phyloP scores from a whole-genome alignment of 2,329 filamentous ascomycete genomes.

The Phyllosticta paracitricarpa region DNA sequence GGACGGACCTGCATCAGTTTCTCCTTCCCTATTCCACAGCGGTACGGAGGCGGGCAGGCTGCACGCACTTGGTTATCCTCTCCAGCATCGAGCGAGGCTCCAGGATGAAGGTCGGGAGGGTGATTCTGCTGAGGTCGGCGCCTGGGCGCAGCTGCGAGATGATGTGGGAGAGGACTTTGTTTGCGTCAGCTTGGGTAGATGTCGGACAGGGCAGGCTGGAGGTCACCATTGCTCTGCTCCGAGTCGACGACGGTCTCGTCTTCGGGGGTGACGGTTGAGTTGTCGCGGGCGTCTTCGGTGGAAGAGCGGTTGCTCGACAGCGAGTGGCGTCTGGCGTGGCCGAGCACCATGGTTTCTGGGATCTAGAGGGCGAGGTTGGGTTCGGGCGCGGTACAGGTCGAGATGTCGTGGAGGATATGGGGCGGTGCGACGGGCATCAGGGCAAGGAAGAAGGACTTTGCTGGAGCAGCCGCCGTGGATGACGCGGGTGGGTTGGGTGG shows the following conservation, averaged over 20 bases:
- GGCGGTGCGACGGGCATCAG: constrained; percentile 9
- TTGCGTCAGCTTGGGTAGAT: background rate
- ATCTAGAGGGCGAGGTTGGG: constrained; percentile 7
- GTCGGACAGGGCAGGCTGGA: background rate
- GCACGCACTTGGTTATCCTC: constrained; percentile 85
- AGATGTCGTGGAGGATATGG: constrained; percentile 5
- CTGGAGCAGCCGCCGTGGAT: constrained; percentile 1
- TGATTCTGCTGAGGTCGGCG: constrained; percentile 87
- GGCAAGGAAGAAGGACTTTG: constrained; percentile 9
- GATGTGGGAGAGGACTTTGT: constrained; percentile 81
- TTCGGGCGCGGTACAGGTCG: background rate
- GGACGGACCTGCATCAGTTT: constrained; percentile 15
- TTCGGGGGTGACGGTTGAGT: constrained; percentile 30
- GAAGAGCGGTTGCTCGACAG: constrained; percentile 32
- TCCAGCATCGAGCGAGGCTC: constrained; percentile 97
- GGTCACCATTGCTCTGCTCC: constrained; percentile 81
- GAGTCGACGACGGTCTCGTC: constrained; percentile 79
- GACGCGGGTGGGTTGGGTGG: constrained; percentile 10
- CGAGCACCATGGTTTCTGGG: constrained; percentile 34
- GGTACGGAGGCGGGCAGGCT: background rate
- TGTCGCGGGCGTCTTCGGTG: constrained; percentile 27
- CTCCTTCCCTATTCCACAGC: constrained; percentile 10
- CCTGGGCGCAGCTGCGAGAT: constrained; percentile 94
- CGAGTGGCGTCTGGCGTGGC: constrained; percentile 39
- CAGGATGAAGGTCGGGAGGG: constrained; percentile 93